A percentile compares a stretch with the other conserved stretches of the same genome.
Evolutionary conservation across 169 alveolate species (phyloP).

Genomic region (Plasmodium billcollinsi): DNA sequence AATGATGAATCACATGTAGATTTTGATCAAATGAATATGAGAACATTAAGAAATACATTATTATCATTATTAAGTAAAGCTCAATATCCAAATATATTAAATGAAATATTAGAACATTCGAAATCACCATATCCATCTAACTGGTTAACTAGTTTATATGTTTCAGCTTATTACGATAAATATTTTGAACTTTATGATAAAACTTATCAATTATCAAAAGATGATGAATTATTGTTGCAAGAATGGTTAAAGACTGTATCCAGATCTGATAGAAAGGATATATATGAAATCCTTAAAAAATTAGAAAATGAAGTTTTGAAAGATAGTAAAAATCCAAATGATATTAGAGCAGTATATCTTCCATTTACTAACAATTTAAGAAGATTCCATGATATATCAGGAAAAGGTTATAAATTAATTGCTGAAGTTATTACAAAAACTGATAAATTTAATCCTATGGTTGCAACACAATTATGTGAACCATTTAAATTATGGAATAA

Average conservation of each 20-base stretch:
- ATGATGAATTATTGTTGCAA: conserved; percentile 80
- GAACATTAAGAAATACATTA: conserved; percentile 59
- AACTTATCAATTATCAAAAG: conserved; percentile 55
- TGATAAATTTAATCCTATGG: conserved; percentile 86
- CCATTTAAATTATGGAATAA: conserved; percentile 83
- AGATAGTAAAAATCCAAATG: conserved; percentile 85
- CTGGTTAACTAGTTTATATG: conserved; percentile 60
- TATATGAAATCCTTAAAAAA: conserved; percentile 79
- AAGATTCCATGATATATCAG: conserved; percentile 83
- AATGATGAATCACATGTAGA: conserved; percentile 74
- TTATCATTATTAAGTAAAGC: conserved; percentile 53
- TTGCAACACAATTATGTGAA: conserved; percentile 84
- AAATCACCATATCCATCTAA: conserved; percentile 72
- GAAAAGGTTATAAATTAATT: conserved; percentile 88
- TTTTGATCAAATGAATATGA: conserved; percentile 71
- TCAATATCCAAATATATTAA: conserved; percentile 43
- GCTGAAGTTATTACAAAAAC: conserved; percentile 86
- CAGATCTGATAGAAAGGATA: conserved; percentile 78
- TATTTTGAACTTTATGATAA: conserved; percentile 46
- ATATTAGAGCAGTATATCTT: conserved; percentile 84
- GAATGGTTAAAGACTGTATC: conserved; percentile 87
- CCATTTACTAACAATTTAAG: conserved; percentile 86
- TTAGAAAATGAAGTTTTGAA: conserved; percentile 79
- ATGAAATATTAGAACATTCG: conserved; percentile 44
- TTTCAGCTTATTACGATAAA: conserved; percentile 42